Conservation (phyloP, 352 stramenopile genomes). For the Phytophthora vignae region DNA sequence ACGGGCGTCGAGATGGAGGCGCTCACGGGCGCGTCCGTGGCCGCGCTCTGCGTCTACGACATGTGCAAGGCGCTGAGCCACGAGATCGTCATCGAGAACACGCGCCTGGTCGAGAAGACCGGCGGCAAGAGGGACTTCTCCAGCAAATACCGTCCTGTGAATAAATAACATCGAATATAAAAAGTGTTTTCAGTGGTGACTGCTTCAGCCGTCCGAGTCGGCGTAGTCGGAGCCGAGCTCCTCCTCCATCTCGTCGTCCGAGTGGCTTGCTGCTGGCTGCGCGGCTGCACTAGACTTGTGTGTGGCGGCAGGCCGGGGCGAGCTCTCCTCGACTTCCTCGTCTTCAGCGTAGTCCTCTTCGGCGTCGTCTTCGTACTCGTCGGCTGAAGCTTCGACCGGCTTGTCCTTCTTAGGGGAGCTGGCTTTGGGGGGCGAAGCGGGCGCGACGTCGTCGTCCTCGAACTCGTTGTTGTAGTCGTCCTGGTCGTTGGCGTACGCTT, state of each 20-base stretch:
- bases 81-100: conserved; percentile 94
- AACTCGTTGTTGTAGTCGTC: conserved; percentile 55
- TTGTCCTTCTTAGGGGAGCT: conserved; percentile 2
- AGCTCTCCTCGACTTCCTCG: conserved; percentile 33
- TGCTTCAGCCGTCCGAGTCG: conserved; percentile 53
- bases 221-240: conserved; percentile 61
- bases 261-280: conserved; percentile 4
- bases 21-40: conserved; percentile 93
- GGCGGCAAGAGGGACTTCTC: conserved; percentile 91
- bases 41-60: conserved; percentile 97
- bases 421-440: conserved; percentile 7
- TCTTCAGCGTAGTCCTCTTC: conserved; percentile 32
- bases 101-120: conserved; percentile 90
- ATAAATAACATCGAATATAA: conserved; percentile 5
- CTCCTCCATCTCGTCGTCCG: conserved; percentile 45
- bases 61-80: conserved; percentile 99
- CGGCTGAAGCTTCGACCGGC: conserved; percentile 8
- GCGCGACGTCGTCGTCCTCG: conserved; percentile 44
- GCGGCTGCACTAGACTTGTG: neutral
- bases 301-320: conserved; percentile 15
- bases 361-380: conserved; percentile 39
- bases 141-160: conserved; percentile 14
- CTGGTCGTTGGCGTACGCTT: conserved; percentile 48
- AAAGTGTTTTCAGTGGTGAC: no score
- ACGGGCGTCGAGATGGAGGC: conserved; percentile 97